Base-by-base conservation (phyloP, 148 eudicot species). In the Hydrangea macrophylla region DNA sequence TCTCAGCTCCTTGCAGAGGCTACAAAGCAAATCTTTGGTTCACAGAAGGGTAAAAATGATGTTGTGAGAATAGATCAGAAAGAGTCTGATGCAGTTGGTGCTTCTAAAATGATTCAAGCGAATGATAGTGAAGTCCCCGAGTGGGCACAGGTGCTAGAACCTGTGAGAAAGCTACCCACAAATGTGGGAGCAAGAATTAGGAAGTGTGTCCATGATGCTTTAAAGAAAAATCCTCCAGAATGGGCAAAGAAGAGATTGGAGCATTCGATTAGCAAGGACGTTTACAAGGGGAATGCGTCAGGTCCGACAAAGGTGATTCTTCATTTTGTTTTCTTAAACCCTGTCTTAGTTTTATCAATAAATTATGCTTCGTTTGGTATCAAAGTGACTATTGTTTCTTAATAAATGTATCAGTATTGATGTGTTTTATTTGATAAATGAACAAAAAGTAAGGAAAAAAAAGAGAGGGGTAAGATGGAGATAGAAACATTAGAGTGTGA, bases 281-380 rank as follows among this genome's bases (percentile, higher is more conserved):
- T 86, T 15, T 86, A 86, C 80, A 86, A 86, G 73, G 87, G 87
- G 39, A 86, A 86, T 77, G 87, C 90, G 18, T 81, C 90, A 13
- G 90, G 90, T 11, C 90, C 90, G 53, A 86, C 90, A 5, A 86
- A 86, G 90, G 90, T 83, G 62, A 56, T 64, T 67, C 27, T 37
- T 18, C 23, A 58, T 48, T 48, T 9, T 59, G 7, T 45, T 30
- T 61, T 40, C 28, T 48, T 35, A n/a, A 31, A 22, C 31, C 1
- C 32, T 58, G 22, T 27, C 60, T 23, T 17, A 22, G 36, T 35
- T 5, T 67, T 53, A 37, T 32, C 36, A 36, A 17, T 67, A 6
- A 10, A 17, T 67, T 67, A n/a, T n/a, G n/a, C n/a, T n/a, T n/a
- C n/a, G n/a, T n/a, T n/a, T n/a, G n/a, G n/a, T n/a, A n/a, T n/a